A percentile compares a stretch with the other conserved stretches of the same genome.
phyloP scores from a whole-genome alignment of 306 rosid species.

The Dryas alaskensis region DNA sequence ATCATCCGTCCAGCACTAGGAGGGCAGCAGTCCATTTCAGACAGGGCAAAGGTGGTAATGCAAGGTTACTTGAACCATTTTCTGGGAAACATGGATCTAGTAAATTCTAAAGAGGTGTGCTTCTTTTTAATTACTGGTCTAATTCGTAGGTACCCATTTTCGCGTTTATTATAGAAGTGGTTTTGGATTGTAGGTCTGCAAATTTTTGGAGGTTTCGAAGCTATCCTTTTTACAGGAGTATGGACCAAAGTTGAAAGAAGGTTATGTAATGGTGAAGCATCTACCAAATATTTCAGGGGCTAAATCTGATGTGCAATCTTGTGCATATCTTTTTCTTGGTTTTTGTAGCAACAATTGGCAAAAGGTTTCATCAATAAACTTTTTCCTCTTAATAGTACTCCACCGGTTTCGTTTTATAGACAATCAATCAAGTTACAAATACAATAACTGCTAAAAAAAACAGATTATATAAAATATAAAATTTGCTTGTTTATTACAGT shows the following conservation, averaged over 20 bases:
- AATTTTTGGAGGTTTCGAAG: conserved; percentile 53
- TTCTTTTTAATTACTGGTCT: neutral
- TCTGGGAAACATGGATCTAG: conserved; percentile 74
- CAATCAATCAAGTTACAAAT: neutral
- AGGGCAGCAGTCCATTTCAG: conserved; percentile 69
- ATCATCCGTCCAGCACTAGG: conserved; percentile 77
- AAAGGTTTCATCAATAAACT: conserved; percentile 34
- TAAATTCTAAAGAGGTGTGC: conserved; percentile 84
- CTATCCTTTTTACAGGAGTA: conserved; percentile 46
- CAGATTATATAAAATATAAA: neutral
- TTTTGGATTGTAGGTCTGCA: conserved; percentile 43
- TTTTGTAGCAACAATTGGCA: conserved; percentile 43
- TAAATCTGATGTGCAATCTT: conserved; percentile 35
- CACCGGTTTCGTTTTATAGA: neutral
- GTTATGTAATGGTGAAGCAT: conserved; percentile 52
- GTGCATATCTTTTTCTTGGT: conserved; percentile 14
- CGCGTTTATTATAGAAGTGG: neutral
- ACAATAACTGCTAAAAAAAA: neutral
- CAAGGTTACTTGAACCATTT: conserved; percentile 82
- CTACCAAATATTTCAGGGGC: conserved; percentile 29
- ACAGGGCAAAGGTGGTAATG: conserved; percentile 79
- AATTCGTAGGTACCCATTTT: neutral
- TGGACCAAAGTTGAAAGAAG: conserved; percentile 57
- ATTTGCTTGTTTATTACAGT: neutral
- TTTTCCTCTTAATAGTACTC: conserved; percentile 1